phyloP scores from a whole-genome alignment of 1,139 yeast species.

The Keqinozyma sinolaborantium region DNA sequence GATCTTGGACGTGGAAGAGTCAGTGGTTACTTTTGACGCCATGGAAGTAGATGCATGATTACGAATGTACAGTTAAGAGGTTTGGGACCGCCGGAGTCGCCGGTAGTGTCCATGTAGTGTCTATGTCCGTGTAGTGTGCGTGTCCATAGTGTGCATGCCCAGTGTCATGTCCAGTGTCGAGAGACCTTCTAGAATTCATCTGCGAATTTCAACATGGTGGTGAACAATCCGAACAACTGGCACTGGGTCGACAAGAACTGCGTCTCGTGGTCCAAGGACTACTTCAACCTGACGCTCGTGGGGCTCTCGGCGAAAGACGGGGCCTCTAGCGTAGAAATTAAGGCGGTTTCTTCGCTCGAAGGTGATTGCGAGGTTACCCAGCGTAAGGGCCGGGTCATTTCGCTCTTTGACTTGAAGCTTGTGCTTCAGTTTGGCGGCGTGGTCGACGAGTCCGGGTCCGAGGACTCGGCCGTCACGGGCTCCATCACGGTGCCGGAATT shows the following conservation, averaged over 20 bases:
- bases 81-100: too few species aligned
- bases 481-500: constrained; percentile 83
- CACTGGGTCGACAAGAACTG: constrained; percentile 99
- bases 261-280: constrained; percentile 80
- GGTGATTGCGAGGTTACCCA: constrained; percentile 98
- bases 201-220: constrained; percentile 38
- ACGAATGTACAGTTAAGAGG: constrained; percentile 3
- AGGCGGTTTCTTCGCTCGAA: constrained; percentile 64
- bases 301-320: constrained; percentile 43
- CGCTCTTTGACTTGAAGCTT: constrained; percentile 77
- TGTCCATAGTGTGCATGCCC: too few species aligned
- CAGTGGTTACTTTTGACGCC: constrained; percentile 49
- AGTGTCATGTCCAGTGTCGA: too few species aligned
- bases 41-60: constrained; percentile 72
- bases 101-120: too few species aligned
- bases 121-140: constrained; percentile 2
- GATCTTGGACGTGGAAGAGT: constrained; percentile 70
- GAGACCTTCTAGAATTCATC: too few species aligned
- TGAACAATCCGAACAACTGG: constrained; percentile 56
- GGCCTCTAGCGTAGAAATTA: constrained; percentile 39
- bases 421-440: constrained; percentile 59
- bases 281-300: constrained; percentile 59
- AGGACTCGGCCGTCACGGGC: constrained; percentile 49
- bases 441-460: constrained; percentile 23
- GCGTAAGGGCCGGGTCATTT: constrained; percentile 93